Evolutionary conservation across 1,284 basidiomycete species (phyloP).

Genomic region (Sparassis latifolia): DNA sequence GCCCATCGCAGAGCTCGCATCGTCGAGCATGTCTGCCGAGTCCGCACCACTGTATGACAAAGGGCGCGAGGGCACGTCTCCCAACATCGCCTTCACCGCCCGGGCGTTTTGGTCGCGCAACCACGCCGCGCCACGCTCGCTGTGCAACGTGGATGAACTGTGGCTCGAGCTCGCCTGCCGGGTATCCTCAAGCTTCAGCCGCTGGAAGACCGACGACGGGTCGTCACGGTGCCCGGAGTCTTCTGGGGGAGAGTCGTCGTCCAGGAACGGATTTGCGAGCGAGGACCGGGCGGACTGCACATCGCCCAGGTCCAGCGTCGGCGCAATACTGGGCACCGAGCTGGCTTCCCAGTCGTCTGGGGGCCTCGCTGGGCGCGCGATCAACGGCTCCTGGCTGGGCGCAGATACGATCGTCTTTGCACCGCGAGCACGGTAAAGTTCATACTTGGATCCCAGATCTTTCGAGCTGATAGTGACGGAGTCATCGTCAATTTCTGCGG

Average conservation of each 20-base stretch:
- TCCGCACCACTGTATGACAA: slow-evolving; percentile 29
- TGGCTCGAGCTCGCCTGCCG: slow-evolving; percentile 40
- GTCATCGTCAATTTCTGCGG: slow-evolving; percentile 57
- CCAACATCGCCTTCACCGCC: slow-evolving; percentile 35
- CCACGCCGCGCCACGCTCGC: slow-evolving; percentile 74
- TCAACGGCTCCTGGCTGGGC: slow-evolving; percentile 19
- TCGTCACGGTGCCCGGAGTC: slow-evolving; percentile 33
- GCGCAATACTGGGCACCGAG: slow-evolving; percentile 15
- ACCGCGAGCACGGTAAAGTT: slow-evolving; percentile 14
- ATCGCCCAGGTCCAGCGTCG: slow-evolving; percentile 4
- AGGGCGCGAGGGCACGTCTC: slow-evolving; percentile 45
- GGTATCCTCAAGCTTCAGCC: slow-evolving; percentile 44
- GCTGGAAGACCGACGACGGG: slow-evolving; percentile 49
- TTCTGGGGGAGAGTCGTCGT: slow-evolving; percentile 11
- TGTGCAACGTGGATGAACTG: slow-evolving; percentile 37
- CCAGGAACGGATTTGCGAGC: slow-evolving; percentile 25
- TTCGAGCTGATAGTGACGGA: slow-evolving; percentile 66
- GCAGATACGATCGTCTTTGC: slow-evolving; percentile 23
- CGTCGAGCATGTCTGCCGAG: slow-evolving; percentile 12
- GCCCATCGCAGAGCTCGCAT: slow-evolving; percentile 32
- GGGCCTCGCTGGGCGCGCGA: slow-evolving; percentile 4
- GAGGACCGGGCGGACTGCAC: background rate
- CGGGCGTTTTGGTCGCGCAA: slow-evolving; percentile 74
- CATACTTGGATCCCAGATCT: slow-evolving; percentile 38
- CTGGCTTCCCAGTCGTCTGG: slow-evolving; percentile 14